Base-by-base conservation (phyloP, 2,329 filamentous ascomycete genomes). In the Colletotrichum aenigma region DNA sequence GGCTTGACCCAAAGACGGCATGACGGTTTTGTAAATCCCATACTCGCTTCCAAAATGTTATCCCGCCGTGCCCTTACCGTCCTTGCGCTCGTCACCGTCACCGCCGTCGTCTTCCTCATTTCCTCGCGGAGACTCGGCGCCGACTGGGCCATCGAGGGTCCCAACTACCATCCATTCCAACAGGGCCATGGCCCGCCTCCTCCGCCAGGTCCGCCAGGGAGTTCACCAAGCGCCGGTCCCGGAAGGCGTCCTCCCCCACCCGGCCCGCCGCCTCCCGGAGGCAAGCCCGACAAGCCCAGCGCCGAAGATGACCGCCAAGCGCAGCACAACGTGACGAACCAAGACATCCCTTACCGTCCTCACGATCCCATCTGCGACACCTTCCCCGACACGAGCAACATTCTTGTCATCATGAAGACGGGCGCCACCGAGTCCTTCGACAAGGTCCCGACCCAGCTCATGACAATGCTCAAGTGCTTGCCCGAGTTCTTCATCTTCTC, bases 401-500 rank as follows among this genome's bases (percentile, higher is more conserved):
- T 89, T 38, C 82, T 89, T 32, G 82, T 91, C 30, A 82, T 91
- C 62, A 87, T 92, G 82, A 91, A 91, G 83, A 92, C 90, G 5
- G 90, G 90, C 43, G 89, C 90, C 4, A 89, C 88, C 52, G 89
- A 91, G 79, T 82, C 88, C 21, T 89, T 86, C 74, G 83, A 86
- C 34, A 88, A 87, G 61, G 81, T 92, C 4, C 89, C 90, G 3
- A 89, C 88, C 5, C 90, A 91, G 78, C 83, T 91, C 26, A 82
- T 90, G 79, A 91, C 90, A 7, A 86, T 86, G 1, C 84, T 91
- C 12, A 85, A 84, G 66, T 91, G 90, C 77, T 79, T 88, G 10
- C 82, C 85, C 65, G 85, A 91, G 66, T 89, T 87, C 71, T 85
- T 91, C 67, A 84, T 92, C 79, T 94, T 91, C 81, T 89, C 89